Conservation (phyloP, 2,329 filamentous ascomycete genomes). For the Cladophialophora yegresii region DNA sequence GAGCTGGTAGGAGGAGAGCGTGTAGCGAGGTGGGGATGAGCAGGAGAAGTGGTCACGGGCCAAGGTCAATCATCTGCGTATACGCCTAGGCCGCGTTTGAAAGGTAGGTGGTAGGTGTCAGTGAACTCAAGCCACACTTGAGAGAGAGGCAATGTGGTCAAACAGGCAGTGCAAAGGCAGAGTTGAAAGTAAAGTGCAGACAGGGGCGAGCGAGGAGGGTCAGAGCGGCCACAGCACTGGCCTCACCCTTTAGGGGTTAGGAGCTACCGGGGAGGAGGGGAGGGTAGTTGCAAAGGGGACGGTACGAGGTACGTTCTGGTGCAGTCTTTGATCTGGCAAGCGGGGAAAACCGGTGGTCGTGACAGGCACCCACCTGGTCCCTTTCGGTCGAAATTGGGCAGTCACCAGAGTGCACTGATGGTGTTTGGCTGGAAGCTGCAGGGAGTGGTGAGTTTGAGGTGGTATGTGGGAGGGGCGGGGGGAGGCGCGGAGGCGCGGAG, state of each 20-base stretch:
- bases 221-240: not conserved
- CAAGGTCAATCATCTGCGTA: not conserved
- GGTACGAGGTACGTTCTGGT: not conserved
- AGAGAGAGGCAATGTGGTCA: not conserved
- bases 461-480: no score
- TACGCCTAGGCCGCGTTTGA: not conserved
- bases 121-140: not conserved
- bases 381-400: not conserved
- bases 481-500: not conserved
- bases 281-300: not conserved
- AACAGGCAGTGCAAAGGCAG: not conserved
- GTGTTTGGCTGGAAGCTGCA: not conserved
- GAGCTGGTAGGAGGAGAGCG: not conserved
- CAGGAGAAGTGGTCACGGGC: not conserved
- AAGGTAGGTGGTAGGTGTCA: not conserved
- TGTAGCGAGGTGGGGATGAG: not conserved
- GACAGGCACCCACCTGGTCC: slow-evolving; percentile 11
- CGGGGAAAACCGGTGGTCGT: not conserved
- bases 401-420: not conserved
- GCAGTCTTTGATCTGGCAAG: not conserved
- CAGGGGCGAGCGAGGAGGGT: not conserved
- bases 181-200: not conserved
- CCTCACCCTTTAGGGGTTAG: not conserved
- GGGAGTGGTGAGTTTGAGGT: not conserved
- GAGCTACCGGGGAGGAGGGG: not conserved